Evolutionary conservation across 345 rosid species (phyloP).

Genomic region (Eucalyptus paniculata): DNA sequence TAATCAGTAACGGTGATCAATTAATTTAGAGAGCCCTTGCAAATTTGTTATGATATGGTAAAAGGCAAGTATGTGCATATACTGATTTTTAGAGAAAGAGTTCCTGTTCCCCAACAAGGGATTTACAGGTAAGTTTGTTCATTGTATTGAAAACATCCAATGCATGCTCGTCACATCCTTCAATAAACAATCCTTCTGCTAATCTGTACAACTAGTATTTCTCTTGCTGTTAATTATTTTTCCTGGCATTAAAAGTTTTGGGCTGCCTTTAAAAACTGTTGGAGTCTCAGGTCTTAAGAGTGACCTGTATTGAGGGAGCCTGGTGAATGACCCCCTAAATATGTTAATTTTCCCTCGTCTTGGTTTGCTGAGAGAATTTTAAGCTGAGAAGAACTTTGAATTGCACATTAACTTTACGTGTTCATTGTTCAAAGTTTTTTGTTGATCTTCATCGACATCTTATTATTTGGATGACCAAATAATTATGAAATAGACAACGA

Average conservation of each 20-base stretch:
- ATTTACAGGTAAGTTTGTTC: background rate
- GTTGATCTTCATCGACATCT: background rate
- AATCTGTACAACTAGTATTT: background rate
- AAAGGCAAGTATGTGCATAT: background rate
- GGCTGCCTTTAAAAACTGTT: background rate
- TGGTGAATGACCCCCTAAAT: background rate
- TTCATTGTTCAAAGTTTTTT: background rate
- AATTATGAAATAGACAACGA: background rate
- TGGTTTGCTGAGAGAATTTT: background rate
- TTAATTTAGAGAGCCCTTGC: background rate
- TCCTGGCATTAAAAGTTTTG: background rate
- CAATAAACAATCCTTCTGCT: background rate
- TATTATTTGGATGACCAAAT: background rate
- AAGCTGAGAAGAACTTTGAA: background rate
- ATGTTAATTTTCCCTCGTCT: background rate
- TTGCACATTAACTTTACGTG: background rate
- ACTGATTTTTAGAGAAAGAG: background rate
- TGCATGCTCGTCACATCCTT: background rate
- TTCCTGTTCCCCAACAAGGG: background rate
- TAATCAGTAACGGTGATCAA: background rate
- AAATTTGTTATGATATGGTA: background rate
- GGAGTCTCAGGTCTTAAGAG: background rate
- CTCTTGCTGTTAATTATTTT: background rate
- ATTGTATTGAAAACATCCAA: background rate
- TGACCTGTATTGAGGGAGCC: background rate